Evolutionary conservation across 345 rosid species (phyloP).

Genomic region (Mangifera indica): DNA sequence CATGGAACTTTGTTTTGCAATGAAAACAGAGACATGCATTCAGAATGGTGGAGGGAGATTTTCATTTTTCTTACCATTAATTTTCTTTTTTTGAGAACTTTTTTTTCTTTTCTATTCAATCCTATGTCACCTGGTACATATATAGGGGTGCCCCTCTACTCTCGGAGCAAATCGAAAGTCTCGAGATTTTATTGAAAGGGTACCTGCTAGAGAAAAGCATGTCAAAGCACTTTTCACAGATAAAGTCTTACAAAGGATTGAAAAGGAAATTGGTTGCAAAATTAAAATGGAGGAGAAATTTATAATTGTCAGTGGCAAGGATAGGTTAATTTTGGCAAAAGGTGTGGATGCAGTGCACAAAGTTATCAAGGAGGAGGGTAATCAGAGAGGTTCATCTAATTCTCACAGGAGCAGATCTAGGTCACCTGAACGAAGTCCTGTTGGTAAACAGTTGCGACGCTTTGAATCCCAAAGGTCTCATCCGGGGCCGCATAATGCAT

Average conservation of each 20-base stretch:
- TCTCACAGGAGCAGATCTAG: slow-evolving; percentile 78
- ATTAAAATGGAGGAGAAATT: slow-evolving; percentile 92
- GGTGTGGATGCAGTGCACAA: slow-evolving; percentile 98
- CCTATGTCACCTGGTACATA: slow-evolving; percentile 15
- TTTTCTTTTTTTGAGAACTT: neutral
- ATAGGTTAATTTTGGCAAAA: slow-evolving; percentile 79
- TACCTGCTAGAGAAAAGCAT: slow-evolving; percentile 81
- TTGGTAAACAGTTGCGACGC: slow-evolving; percentile 59
- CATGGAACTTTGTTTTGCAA: neutral
- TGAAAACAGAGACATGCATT: neutral
- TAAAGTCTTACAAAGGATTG: slow-evolving; percentile 74
- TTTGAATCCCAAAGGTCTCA: slow-evolving; percentile 64
- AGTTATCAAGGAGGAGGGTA: slow-evolving; percentile 70
- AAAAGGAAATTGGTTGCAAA: slow-evolving; percentile 84
- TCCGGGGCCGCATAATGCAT: slow-evolving; percentile 52
- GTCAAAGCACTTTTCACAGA: slow-evolving; percentile 76
- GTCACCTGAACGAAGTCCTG: slow-evolving; percentile 71
- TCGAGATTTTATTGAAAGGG: slow-evolving; percentile 91
- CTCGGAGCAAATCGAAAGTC: slow-evolving; percentile 93
- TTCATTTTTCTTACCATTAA: neutral
- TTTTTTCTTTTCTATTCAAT: neutral
- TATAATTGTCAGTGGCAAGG: slow-evolving; percentile 91
- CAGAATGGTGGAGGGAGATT: neutral
- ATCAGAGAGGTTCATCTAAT: slow-evolving; percentile 59
- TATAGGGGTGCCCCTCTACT: slow-evolving; percentile 95